Conservation (phyloP, 768 basidiomycete genomes). For the Lactifluus volemus region DNA sequence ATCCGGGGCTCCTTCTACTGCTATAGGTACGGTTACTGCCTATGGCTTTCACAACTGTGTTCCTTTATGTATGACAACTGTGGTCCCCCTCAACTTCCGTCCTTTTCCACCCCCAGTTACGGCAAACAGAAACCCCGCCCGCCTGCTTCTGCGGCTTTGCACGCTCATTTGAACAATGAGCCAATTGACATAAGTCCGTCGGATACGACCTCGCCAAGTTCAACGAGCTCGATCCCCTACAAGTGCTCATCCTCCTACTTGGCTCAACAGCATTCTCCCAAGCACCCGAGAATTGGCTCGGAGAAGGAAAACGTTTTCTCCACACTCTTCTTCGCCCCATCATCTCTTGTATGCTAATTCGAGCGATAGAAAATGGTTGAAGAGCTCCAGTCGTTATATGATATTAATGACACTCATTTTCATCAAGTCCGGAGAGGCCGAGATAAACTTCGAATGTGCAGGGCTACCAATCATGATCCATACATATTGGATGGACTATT, state of each 20-base stretch:
- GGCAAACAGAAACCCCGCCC: constrained; percentile 12
- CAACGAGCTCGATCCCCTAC: background rate
- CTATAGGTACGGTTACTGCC: background rate
- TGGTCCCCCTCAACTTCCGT: background rate
- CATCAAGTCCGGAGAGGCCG: background rate
- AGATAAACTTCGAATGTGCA: constrained; percentile 8
- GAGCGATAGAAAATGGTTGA: background rate
- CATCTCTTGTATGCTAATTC: background rate
- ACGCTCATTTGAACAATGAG: constrained; percentile 5
- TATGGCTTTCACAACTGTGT: background rate
- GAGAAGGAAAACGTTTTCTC: constrained; percentile 9
- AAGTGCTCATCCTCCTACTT: constrained; percentile 8
- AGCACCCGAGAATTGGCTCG: constrained; percentile 1
- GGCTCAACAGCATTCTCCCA: background rate
- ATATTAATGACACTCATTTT: background rate
- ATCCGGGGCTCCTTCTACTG: background rate
- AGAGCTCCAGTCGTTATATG: constrained; percentile 4
- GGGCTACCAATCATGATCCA: background rate
- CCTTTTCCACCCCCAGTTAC: constrained; percentile 8
- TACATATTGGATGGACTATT: constrained; percentile 5
- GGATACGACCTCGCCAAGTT: constrained; percentile 4
- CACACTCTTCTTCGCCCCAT: background rate
- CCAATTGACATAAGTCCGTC: constrained; percentile 14
- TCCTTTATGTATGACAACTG: background rate
- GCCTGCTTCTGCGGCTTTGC: background rate